Evolutionary conservation across 768 basidiomycete genomes (phyloP).

Genomic region (Leccinum barrowsii): DNA sequence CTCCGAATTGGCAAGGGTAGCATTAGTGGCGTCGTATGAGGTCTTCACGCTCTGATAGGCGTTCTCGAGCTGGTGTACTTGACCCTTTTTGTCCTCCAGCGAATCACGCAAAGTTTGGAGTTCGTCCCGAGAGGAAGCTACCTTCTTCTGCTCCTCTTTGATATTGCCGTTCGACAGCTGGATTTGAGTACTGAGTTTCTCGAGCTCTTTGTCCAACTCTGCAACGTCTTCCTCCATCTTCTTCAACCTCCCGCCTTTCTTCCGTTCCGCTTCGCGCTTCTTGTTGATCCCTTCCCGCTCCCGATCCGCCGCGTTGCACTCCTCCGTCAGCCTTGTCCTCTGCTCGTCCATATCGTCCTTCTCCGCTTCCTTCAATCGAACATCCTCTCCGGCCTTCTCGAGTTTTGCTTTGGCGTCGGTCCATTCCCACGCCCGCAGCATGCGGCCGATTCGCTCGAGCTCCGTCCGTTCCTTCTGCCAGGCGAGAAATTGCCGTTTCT

Average conservation of each 20-base stretch:
- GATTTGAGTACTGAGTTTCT: conserved; percentile 80
- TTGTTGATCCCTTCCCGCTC: conserved; percentile 63
- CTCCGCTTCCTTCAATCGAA: conserved; percentile 48
- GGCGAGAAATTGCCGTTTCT: conserved; percentile 85
- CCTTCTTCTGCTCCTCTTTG: conserved; percentile 69
- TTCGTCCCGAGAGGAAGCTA: conserved; percentile 49
- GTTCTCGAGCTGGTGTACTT: conserved; percentile 53
- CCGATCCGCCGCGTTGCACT: conserved; percentile 62
- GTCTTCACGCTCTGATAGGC: conserved; percentile 65
- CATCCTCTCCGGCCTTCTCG: conserved; percentile 52
- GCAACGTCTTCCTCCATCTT: conserved; percentile 78
- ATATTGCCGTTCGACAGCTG: conserved; percentile 77
- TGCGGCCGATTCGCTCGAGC: conserved; percentile 78
- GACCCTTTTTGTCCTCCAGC: conserved; percentile 53
- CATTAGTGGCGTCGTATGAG: conserved; percentile 56
- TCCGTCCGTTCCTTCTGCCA: conserved; percentile 89
- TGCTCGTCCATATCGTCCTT: conserved; percentile 44
- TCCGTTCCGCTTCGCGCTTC: conserved; percentile 81
- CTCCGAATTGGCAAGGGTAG: conserved; percentile 69
- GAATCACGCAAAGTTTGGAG: conserved; percentile 58
- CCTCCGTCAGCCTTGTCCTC: conserved; percentile 49
- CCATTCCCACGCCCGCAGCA: conserved; percentile 90
- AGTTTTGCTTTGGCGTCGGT: conserved; percentile 53
- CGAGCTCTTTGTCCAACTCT: conserved; percentile 72
- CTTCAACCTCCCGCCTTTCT: conserved; percentile 90